These are phyloP conservation scores for Oryza rufipogon DNA, from an alignment of 176 grass and related monocot genomes.

Conservation along the genomic window DNA sequence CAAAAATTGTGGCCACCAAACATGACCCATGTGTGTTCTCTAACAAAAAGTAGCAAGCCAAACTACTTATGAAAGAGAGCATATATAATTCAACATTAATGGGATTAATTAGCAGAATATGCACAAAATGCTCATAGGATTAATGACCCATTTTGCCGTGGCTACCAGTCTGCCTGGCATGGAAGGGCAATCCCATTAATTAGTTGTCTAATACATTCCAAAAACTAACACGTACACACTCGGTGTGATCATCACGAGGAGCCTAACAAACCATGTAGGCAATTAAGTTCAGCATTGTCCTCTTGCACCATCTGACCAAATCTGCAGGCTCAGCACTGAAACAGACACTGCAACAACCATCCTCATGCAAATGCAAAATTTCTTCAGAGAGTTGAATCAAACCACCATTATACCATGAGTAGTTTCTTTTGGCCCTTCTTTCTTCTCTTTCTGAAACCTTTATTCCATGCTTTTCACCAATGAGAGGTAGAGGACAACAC, in stretches of 20 bases:
- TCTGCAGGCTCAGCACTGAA: not conserved
- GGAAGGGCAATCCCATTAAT: not conserved
- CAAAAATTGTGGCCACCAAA: not conserved
- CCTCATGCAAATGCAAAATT: slow-evolving; percentile 1
- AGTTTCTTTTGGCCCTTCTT: not conserved
- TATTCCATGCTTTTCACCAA: not conserved
- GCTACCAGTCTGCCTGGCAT: not conserved
- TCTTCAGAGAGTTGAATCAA: not conserved
- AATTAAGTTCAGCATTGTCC: slow-evolving; percentile 33
- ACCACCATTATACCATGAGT: slow-evolving; percentile 10
- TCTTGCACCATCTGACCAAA: slow-evolving; percentile 3
- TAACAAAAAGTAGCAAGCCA: not conserved
- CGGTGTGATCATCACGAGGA: not conserved
- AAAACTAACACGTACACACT: not conserved
- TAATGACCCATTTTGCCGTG: not conserved
- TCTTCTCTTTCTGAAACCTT: not conserved
- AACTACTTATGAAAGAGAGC: not conserved
- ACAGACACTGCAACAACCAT: slow-evolving; percentile 45
- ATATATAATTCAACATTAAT: not conserved
- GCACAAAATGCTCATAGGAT: not conserved
- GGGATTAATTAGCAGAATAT: no score
- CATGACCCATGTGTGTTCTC: not conserved
- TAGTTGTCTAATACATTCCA: not conserved
- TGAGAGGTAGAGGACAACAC: slow-evolving; percentile 30
- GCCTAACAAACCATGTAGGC: slow-evolving; percentile 31